A percentile compares a stretch with the other conserved stretches of the same genome.
phyloP scores from a whole-genome alignment of 495 filamentous ascomycete species.

The Trypethelium eluteriae region DNA sequence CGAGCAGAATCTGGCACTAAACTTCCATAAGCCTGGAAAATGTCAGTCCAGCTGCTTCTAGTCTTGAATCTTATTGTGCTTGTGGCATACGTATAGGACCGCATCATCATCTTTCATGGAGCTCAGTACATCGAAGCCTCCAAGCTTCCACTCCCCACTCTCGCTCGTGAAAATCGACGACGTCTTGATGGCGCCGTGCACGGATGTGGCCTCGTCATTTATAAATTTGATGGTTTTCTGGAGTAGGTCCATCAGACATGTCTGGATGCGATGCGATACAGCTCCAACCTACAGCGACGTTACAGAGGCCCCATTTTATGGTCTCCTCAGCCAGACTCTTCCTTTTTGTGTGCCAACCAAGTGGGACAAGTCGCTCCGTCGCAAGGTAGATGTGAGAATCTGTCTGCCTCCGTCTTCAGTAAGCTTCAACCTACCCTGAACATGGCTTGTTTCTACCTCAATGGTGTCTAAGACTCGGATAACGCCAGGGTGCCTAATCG shows the following conservation, averaged over 20 bases:
- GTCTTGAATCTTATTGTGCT: not conserved
- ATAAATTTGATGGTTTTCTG: conserved; percentile 91
- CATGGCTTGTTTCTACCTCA: conserved; percentile 50
- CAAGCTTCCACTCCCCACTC: conserved; percentile 95
- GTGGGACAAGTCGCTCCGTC: conserved; percentile 77
- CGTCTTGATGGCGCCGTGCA: conserved; percentile 77
- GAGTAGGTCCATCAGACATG: conserved; percentile 9
- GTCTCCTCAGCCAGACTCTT: conserved; percentile 81
- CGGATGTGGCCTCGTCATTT: conserved; percentile 82
- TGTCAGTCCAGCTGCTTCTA: conserved; percentile 15
- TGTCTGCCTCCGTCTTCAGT: conserved; percentile 49
- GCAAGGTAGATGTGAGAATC: conserved; percentile 91
- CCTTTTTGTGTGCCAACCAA: conserved; percentile 78
- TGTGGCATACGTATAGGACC: conserved; percentile 67
- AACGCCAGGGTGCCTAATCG: conserved; percentile 86
- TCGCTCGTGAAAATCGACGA: conserved; percentile 86
- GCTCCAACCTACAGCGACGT: conserved; percentile 58
- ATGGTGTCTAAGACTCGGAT: conserved; percentile 88
- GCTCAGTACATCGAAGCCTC: conserved; percentile 86
- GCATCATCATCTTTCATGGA: conserved; percentile 92
- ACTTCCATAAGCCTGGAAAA: conserved; percentile 66
- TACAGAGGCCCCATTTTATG: conserved; percentile 88
- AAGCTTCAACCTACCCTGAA: not conserved
- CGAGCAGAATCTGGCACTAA: conserved; percentile 72
- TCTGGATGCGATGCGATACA: not conserved